A percentile compares a stretch with the other conserved stretches of the same genome.
phyloP scores from a whole-genome alignment of 352 stramenopile genomes.

The Globisporangium cederbergense region DNA sequence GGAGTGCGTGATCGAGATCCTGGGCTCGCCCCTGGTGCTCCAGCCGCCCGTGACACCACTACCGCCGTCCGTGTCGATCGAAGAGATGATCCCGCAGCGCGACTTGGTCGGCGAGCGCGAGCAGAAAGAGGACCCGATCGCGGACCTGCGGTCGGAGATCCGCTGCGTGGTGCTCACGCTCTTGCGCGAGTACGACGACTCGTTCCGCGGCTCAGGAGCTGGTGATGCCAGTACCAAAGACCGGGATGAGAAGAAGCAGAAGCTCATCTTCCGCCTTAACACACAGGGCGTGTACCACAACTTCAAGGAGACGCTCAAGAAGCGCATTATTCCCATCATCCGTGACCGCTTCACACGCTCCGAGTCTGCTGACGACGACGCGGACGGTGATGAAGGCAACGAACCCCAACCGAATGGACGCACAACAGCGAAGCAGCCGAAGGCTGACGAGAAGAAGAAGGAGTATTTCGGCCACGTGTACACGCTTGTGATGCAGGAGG shows the following conservation, averaged over 20 bases:
- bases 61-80: slow-evolving; percentile 28
- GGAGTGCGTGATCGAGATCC: slow-evolving; percentile 26
- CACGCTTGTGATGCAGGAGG: slow-evolving; percentile 71
- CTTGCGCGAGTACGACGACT: slow-evolving; percentile 62
- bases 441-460: slow-evolving; percentile 33
- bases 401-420: not conserved
- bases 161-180: slow-evolving; percentile 47
- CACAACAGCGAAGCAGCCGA: not conserved
- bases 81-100: slow-evolving; percentile 48
- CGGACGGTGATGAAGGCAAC: slow-evolving; percentile 11
- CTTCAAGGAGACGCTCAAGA: slow-evolving; percentile 85
- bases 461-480: slow-evolving; percentile 68
- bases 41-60: slow-evolving; percentile 28
- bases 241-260: slow-evolving; percentile 66
- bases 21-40: slow-evolving; percentile 34
- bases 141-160: slow-evolving; percentile 58
- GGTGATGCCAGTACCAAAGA: not conserved
- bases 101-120: slow-evolving; percentile 47
- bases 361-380: slow-evolving; percentile 19
- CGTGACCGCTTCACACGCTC: slow-evolving; percentile 46
- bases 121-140: slow-evolving; percentile 33
- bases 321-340: slow-evolving; percentile 71
- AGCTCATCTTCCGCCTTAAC: slow-evolving; percentile 77
- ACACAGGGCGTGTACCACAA: slow-evolving; percentile 70
- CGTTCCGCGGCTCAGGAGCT: slow-evolving; percentile 8